phyloP scores from a whole-genome alignment of 2,329 filamentous ascomycete genomes.

The Trichoderma sp. region DNA sequence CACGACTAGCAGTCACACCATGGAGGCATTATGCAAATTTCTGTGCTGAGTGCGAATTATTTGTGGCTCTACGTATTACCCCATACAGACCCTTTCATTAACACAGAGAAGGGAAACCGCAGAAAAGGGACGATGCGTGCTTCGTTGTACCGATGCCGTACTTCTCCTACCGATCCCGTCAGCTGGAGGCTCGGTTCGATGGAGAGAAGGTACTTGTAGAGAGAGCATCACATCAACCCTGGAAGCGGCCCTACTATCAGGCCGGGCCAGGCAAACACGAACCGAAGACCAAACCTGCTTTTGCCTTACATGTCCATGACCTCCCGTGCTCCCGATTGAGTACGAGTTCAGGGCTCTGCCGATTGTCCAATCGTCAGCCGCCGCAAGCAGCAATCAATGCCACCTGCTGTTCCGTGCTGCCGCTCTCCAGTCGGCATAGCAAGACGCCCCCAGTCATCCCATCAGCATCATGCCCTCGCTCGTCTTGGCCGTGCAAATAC shows the following conservation, averaged over 20 bases:
- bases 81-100: constrained; percentile 21
- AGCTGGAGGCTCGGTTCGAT: neutral
- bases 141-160: constrained; percentile 21
- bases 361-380: constrained; percentile 1
- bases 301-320: neutral
- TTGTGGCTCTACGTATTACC: constrained; percentile 15
- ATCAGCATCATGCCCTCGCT: constrained; percentile 24
- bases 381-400: neutral
- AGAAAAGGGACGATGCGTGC: neutral
- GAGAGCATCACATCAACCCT: neutral
- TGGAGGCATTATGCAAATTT: constrained; percentile 9
- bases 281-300: neutral
- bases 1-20: constrained; percentile 14
- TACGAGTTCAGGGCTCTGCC: neutral
- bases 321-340: constrained; percentile 2
- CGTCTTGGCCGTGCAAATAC: constrained; percentile 17
- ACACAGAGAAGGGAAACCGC: neutral
- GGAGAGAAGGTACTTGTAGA: neutral
- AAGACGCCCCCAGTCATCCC: constrained; percentile 17
- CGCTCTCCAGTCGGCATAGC: constrained; percentile 5
- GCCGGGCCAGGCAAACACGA: constrained; percentile 3
- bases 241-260: constrained; percentile 2
- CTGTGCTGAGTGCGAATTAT: neutral
- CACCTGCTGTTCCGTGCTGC: neutral
- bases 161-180: constrained; percentile 21